phyloP scores from a whole-genome alignment of 805 yeast species.

The Pichia sporocuriosa region DNA sequence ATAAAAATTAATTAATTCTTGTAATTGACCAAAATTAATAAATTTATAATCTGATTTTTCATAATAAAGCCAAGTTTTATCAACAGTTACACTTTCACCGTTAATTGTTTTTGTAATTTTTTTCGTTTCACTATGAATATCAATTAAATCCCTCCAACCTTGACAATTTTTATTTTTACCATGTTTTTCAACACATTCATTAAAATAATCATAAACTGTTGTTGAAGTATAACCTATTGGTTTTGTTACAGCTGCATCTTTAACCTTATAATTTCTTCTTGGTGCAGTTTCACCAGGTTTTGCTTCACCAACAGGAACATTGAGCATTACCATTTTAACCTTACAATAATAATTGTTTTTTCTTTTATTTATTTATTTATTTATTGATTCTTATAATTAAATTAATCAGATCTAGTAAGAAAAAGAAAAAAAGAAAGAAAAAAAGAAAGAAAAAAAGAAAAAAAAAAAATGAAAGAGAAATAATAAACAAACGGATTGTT shows the following conservation, averaged over 20 bases:
- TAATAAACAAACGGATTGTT: too few species aligned
- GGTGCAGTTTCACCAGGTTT: conserved; percentile 71
- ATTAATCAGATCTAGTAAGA: background rate
- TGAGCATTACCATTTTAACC: conserved; percentile 5
- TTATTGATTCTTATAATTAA: background rate
- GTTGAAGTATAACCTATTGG: conserved; percentile 60
- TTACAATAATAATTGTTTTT: background rate
- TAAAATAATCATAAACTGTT: conserved; percentile 63
- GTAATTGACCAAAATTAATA: conserved; percentile 54
- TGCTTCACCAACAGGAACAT: conserved; percentile 18
- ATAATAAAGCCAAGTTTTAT: conserved; percentile 82
- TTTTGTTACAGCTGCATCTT: conserved; percentile 40
- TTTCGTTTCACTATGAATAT: conserved; percentile 71
- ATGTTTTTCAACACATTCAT: conserved; percentile 50
- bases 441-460: too few species aligned
- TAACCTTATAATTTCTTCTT: conserved; percentile 53
- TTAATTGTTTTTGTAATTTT: conserved; percentile 67
- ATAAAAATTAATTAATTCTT: conserved; percentile 39
- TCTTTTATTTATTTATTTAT: background rate
- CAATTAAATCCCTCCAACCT: conserved; percentile 73
- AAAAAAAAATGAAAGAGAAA: too few species aligned
- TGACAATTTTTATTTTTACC: conserved; percentile 48
- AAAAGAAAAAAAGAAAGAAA: background rate
- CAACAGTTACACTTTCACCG: conserved; percentile 64
- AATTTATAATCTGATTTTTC: conserved; percentile 71